A percentile compares a stretch with the other conserved stretches of the same genome.
phyloP scores from a whole-genome alignment of 1,139 yeast species.

The Geotrichum australiense region DNA sequence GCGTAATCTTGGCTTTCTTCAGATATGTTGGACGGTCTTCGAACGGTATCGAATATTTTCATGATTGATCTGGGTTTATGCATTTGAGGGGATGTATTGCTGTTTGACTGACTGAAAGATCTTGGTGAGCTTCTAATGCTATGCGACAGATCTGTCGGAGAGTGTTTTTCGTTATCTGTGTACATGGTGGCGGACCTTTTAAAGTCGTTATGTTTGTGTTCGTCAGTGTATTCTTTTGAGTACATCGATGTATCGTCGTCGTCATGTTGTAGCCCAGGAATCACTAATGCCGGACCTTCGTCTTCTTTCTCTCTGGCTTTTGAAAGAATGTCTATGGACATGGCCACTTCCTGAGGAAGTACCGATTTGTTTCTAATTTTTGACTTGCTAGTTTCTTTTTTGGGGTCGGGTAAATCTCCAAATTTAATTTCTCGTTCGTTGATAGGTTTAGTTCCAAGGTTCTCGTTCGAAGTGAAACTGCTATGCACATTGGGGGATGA shows the following conservation, averaged over 20 bases:
- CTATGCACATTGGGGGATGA: too few species aligned
- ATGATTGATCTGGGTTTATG: too few species aligned
- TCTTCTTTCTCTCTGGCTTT: conserved; percentile 2
- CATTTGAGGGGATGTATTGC: too few species aligned
- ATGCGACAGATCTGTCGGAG: conserved; percentile 11
- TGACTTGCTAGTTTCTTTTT: too few species aligned
- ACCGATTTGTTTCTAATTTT: conserved; percentile 39
- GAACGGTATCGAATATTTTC: too few species aligned
- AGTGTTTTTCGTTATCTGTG: conserved; percentile 42
- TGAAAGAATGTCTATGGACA: conserved; percentile 58
- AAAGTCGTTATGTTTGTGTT: conserved; percentile 22
- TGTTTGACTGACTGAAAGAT: too few species aligned
- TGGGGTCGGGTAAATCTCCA: conserved; percentile 42
- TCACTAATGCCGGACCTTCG: conserved; percentile 76
- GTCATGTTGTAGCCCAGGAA: conserved; percentile 47
- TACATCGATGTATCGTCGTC: conserved; percentile 13
- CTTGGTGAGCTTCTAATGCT: conserved; percentile 10
- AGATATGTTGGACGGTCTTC: conserved; percentile 4
- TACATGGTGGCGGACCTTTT: conserved; percentile 35
- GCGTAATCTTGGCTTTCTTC: conserved; percentile 4
- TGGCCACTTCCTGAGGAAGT: conserved; percentile 76
- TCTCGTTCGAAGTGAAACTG: background rate
- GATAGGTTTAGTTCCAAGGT: background rate
- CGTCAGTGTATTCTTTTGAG: conserved; percentile 31
- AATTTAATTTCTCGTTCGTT: conserved; percentile 40